phyloP scores from a whole-genome alignment of 768 basidiomycete species.

The Auriculariales sp. region DNA sequence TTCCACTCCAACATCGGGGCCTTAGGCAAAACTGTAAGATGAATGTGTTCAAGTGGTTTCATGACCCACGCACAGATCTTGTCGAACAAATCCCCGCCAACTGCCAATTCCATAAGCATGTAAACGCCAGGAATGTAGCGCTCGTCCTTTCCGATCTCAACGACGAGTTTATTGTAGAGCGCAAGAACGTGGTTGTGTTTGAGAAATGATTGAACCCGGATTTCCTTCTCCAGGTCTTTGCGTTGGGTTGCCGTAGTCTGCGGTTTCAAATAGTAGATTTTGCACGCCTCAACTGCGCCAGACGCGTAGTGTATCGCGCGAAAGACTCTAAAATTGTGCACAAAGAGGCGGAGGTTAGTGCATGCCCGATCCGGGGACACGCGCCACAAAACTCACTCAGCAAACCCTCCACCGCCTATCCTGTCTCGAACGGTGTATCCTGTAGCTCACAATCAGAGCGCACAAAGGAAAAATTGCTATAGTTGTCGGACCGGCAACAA shows the following conservation, averaged over 20 bases:
- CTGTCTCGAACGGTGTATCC: constrained; percentile 60
- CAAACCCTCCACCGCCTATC: constrained; percentile 82
- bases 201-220: constrained; percentile 70
- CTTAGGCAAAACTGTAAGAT: constrained; percentile 23
- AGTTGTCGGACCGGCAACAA: too few relatives aligned
- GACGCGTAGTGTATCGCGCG: constrained; percentile 57
- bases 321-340: constrained; percentile 47
- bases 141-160: constrained; percentile 31
- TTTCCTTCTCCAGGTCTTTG: constrained; percentile 82
- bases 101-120: constrained; percentile 84
- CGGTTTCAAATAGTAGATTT: constrained; percentile 53
- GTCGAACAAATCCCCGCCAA: constrained; percentile 92
- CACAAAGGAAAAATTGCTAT: too few relatives aligned
- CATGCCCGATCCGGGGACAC: neutral
- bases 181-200: constrained; percentile 73
- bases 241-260: constrained; percentile 52
- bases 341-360: neutral
- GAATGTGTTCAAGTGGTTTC: neutral
- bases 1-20: constrained; percentile 76
- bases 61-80: constrained; percentile 69
- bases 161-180: constrained; percentile 63
- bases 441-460: too few relatives aligned
- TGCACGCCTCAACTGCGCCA: constrained; percentile 73
- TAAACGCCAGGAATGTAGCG: constrained; percentile 70
- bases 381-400: constrained; percentile 37